Evolutionary conservation across 306 rosid genomes (phyloP), one percentile per base, ranked within the genome.

Genomic region (Fragaria nilgerrensis): DNA sequence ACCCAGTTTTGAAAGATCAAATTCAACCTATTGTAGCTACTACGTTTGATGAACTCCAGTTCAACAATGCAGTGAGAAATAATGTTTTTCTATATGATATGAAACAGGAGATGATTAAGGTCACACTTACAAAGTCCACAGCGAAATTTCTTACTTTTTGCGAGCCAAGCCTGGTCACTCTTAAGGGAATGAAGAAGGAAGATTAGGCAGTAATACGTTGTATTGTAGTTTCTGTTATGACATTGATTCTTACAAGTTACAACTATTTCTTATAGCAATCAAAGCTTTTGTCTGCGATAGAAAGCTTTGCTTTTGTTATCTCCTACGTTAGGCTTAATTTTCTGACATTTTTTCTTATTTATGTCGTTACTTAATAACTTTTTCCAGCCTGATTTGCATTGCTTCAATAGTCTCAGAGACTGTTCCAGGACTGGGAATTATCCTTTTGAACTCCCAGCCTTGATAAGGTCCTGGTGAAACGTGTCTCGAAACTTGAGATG

Each of bases 401-500:
- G 39, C 39, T 36, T 36, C 39, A 36, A 36, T 5, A 36, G 39
- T 36, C 43, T 63, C 80, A 4, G 81, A 80, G 81, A 80, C 70
- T 59, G 58, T 82, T 70, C 83, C 88, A 67, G 89, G 82, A 58
- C 76, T 87, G 82, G 93, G 87, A 78, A 84, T 88, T 63, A 81
- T 88, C 82, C 83, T 85, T 23, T 76, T 78, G 74, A 75, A 58
- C 41, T 49, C 97, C 93, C 3, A 77, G 94, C 83, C 85, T 95
- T 20, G 99, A 95, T 44, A 88, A 89, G 89, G 83, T 87, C 82
- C 87, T 95, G 17, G 94, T 92, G 68, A 95, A 90, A 84, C 96
- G 73, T 75, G 91, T 90, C 65, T 89, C 97, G 7, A 86, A 91
- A 81, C 90, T 92, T 29, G 97, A 92, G 80, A 95, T 75, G 75